Conservation (phyloP, 2,329 filamentous ascomycete species). For the Sordariomycetes sp. region DNA sequence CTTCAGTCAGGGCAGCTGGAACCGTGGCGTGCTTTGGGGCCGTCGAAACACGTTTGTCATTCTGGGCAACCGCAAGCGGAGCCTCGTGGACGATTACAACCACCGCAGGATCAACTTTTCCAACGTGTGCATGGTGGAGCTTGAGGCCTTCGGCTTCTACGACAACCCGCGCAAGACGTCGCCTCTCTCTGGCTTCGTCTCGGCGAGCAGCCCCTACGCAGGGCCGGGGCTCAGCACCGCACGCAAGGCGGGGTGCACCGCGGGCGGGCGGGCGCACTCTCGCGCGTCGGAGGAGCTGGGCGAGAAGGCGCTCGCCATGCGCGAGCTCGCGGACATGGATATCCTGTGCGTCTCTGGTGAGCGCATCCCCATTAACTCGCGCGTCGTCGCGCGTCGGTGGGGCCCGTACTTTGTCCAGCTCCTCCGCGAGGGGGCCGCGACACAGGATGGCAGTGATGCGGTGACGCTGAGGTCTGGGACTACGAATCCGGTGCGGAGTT, state of each 20-base stretch:
- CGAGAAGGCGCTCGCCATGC: conserved; percentile 61
- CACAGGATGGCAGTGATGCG: conserved; percentile 60
- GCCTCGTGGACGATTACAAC: conserved; percentile 94
- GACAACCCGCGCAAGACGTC: conserved; percentile 76
- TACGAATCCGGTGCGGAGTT: conserved; percentile 53
- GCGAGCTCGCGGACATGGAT: conserved; percentile 94
- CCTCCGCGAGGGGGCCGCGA: conserved; percentile 64
- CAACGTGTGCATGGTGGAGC: conserved; percentile 90
- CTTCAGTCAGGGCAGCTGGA: conserved; percentile 97
- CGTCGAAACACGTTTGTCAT: conserved; percentile 92
- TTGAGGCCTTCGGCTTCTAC: conserved; percentile 94
- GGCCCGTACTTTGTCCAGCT: conserved; percentile 93
- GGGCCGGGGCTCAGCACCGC: conserved; percentile 41
- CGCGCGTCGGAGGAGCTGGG: conserved; percentile 76
- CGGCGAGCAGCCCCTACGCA: conserved; percentile 60
- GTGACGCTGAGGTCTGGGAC: conserved; percentile 58
- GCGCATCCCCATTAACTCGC: conserved; percentile 84
- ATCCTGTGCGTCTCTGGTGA: conserved; percentile 85
- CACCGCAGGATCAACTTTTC: conserved; percentile 95
- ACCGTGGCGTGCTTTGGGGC: conserved; percentile 86
- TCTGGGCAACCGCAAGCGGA: conserved; percentile 83
- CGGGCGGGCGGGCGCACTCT: conserved; percentile 64
- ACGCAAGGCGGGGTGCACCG: conserved; percentile 49
- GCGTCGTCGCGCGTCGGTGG: conserved; percentile 78
- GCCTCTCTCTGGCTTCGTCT: conserved; percentile 73